These are phyloP conservation scores for Boehmeria nivea DNA, from an alignment of 306 rosid genomes.

Conservation along the genomic window DNA sequence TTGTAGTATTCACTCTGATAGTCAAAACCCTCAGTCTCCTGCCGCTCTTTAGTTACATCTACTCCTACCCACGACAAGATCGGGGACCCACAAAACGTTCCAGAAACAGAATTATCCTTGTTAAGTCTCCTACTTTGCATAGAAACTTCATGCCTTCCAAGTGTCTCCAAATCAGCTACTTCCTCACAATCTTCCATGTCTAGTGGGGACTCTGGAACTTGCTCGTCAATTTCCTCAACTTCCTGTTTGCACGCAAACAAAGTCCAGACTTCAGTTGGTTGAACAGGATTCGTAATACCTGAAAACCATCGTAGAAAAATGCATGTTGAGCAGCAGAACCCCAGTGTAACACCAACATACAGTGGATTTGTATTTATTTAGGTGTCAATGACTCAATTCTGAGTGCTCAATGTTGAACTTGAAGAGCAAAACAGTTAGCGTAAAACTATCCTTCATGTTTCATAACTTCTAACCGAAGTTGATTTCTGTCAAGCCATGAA, in stretches of 20 bases:
- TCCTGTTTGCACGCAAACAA: slow-evolving; percentile 41
- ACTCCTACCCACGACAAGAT: slow-evolving; percentile 14
- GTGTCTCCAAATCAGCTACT: slow-evolving; percentile 23
- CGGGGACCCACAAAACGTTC: slow-evolving; percentile 16
- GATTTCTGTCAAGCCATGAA: too few relatives aligned
- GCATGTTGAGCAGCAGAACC: background rate
- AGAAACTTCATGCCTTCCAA: slow-evolving; percentile 21
- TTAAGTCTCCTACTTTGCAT: slow-evolving; percentile 8
- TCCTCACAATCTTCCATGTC: slow-evolving; percentile 22
- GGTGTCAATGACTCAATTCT: too few relatives aligned
- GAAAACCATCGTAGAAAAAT: background rate
- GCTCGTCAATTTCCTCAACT: slow-evolving; percentile 38
- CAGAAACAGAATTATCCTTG: slow-evolving; percentile 17
- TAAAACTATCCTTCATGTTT: too few relatives aligned
- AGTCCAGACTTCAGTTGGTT: slow-evolving; percentile 5
- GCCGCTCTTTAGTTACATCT: too few relatives aligned
- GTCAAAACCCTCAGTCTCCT: too few relatives aligned
- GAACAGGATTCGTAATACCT: background rate
- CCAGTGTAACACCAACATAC: background rate
- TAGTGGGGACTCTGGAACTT: slow-evolving; percentile 28
- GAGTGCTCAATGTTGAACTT: too few relatives aligned
- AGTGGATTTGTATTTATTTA: too few relatives aligned
- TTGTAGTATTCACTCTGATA: too few relatives aligned
- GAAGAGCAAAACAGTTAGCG: too few relatives aligned
- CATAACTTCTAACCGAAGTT: too few relatives aligned